phyloP scores from a whole-genome alignment of 331 rosid genomes.

The Dryas integrifolia region DNA sequence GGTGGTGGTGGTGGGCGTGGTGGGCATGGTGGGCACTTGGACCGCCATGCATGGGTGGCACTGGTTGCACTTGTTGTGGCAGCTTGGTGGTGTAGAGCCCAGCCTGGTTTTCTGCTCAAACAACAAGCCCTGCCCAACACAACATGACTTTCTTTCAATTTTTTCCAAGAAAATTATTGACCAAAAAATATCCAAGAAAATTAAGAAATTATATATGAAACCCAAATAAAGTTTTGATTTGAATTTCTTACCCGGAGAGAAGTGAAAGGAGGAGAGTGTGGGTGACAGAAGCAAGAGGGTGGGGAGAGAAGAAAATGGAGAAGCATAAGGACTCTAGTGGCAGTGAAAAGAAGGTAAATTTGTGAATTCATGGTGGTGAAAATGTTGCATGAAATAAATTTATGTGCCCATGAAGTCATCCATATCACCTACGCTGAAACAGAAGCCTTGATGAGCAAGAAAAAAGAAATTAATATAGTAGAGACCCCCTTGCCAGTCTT shows the following conservation, averaged over 20 bases:
- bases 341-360: slow-evolving; percentile 26
- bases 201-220: too few species aligned
- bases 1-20: slow-evolving; percentile 23
- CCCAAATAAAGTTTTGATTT: too few species aligned
- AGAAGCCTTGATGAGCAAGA: slow-evolving; percentile 9
- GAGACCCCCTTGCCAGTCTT: slow-evolving; percentile 33
- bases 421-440: slow-evolving; percentile 3
- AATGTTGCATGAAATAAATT: slow-evolving; percentile 7
- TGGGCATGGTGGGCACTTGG: slow-evolving; percentile 63
- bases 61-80: slow-evolving; percentile 79
- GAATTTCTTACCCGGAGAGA: slow-evolving; percentile 34
- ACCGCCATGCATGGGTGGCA: slow-evolving; percentile 95
- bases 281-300: slow-evolving; percentile 25
- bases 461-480: slow-evolving; percentile 10
- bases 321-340: slow-evolving; percentile 20
- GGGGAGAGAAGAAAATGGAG: slow-evolving; percentile 36
- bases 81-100: slow-evolving; percentile 87
- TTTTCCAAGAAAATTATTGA: too few species aligned
- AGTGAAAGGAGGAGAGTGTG: slow-evolving; percentile 26
- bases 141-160: background rate
- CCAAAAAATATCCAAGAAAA: too few species aligned
- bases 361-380: slow-evolving; percentile 42
- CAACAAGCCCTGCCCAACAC: slow-evolving; percentile 42
- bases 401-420: slow-evolving; percentile 42
- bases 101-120: slow-evolving; percentile 64